These are phyloP conservation scores for Marasmius sp. DNA, from an alignment of 1,284 basidiomycete species.

Conservation along the genomic window DNA sequence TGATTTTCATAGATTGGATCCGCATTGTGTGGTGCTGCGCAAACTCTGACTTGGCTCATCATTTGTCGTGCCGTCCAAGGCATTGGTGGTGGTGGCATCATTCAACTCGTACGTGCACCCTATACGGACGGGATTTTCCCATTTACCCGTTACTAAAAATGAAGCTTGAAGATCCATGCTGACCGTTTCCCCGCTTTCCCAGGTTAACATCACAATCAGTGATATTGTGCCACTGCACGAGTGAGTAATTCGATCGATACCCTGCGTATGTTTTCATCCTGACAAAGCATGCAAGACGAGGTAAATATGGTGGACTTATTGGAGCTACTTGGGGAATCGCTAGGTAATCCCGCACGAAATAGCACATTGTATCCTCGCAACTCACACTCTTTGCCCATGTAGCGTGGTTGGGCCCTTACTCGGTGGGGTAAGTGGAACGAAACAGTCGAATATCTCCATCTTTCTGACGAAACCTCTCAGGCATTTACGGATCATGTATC, in stretches of 20 bases:
- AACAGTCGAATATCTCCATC: background rate
- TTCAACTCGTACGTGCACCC: conserved; percentile 41
- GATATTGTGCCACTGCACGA: conserved; percentile 79
- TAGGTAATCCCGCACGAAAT: conserved; percentile 33
- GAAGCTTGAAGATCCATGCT: background rate
- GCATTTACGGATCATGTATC: conserved; percentile 69
- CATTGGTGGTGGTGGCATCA: conserved; percentile 78
- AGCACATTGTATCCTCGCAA: background rate
- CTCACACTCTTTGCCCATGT: background rate
- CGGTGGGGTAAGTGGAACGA: conserved; percentile 55
- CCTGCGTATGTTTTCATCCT: background rate
- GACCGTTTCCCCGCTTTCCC: conserved; percentile 2
- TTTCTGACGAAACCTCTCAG: conserved; percentile 27
- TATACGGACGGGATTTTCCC: background rate
- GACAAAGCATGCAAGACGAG: conserved; percentile 43
- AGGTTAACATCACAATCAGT: conserved; percentile 71
- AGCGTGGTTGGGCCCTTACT: conserved; percentile 78
- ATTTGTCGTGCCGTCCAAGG: conserved; percentile 80
- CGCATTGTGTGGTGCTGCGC: conserved; percentile 80
- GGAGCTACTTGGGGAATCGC: conserved; percentile 84
- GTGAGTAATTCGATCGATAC: conserved; percentile 39
- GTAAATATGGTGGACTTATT: conserved; percentile 70
- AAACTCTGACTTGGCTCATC: conserved; percentile 76
- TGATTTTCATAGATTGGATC: conserved; percentile 60
- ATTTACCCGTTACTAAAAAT: background rate